Conservation (phyloP, 2,329 filamentous ascomycete species). For the Trichoderma breve region DNA sequence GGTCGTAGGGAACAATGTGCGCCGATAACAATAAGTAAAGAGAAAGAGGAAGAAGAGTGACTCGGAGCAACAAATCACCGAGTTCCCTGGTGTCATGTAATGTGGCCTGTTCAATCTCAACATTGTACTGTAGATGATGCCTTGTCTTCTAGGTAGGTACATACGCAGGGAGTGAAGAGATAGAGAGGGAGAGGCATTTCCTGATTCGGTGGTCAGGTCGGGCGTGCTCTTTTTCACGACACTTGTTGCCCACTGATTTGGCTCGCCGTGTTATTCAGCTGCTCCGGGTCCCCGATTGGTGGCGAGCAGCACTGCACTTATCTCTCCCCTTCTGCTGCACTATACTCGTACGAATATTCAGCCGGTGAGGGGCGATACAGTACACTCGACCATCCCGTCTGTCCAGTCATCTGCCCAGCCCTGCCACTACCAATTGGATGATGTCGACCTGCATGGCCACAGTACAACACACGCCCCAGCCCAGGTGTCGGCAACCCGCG, state of each 20-base stretch:
- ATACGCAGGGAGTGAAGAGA: neutral
- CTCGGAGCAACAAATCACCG: neutral
- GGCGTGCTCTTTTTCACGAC: conserved; percentile 1
- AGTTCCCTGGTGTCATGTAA: neutral
- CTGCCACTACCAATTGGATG: neutral
- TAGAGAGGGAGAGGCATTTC: conserved; percentile 1
- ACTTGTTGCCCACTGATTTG: conserved; percentile 11
- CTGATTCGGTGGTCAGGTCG: neutral
- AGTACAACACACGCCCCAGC: neutral
- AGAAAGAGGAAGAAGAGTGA: neutral
- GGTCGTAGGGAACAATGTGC: neutral
- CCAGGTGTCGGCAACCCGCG: neutral
- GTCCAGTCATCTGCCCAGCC: conserved; percentile 6
- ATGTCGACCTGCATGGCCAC: conserved; percentile 14
- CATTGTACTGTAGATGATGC: neutral
- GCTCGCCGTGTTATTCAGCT: conserved; percentile 4
- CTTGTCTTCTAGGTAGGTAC: neutral
- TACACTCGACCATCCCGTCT: neutral
- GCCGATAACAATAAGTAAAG: neutral
- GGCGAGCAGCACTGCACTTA: neutral
- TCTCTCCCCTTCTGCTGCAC: neutral
- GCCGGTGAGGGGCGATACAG: neutral
- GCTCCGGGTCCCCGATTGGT: neutral
- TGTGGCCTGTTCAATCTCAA: neutral
- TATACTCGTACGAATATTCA: neutral